These are phyloP conservation scores for Kodamaea lidongshanica DNA, from an alignment of 805 yeast species.

Conservation along the genomic window DNA sequence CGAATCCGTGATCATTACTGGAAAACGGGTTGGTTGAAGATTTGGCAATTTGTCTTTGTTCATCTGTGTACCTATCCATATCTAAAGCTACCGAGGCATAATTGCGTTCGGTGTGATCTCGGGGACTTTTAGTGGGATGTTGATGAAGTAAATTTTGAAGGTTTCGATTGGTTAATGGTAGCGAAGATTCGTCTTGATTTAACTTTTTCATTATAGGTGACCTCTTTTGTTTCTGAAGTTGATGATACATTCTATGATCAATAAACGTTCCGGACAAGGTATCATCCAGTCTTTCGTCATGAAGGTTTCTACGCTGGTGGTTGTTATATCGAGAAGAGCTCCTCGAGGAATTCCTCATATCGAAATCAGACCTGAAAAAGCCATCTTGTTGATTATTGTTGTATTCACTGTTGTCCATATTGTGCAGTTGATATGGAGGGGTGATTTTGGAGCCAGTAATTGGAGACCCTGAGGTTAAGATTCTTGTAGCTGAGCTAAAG, in stretches of 20 bases:
- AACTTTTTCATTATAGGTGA: constrained; percentile 1
- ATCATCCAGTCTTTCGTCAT: too few relatives aligned
- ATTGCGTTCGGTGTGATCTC: constrained; percentile 10
- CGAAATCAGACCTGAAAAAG: too few relatives aligned
- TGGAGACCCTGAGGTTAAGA: too few relatives aligned
- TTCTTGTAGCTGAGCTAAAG: too few relatives aligned
- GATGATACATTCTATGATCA: constrained; percentile 26
- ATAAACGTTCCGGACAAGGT: constrained; percentile 17
- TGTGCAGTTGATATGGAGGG: too few relatives aligned
- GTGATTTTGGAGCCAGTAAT: too few relatives aligned
- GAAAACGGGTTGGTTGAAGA: constrained; percentile 9
- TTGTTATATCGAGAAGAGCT: too few relatives aligned
- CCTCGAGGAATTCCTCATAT: too few relatives aligned
- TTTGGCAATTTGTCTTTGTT: constrained; percentile 20
- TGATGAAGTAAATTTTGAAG: constrained; percentile 22
- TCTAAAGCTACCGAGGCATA: constrained; percentile 29
- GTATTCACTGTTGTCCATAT: too few relatives aligned
- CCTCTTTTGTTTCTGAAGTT: constrained; percentile 7
- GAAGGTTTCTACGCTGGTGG: too few relatives aligned
- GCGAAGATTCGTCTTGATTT: constrained; percentile 5
- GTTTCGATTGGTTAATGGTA: constrained; percentile 36
- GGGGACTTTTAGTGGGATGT: constrained; percentile 6
- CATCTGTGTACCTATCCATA: constrained; percentile 34
- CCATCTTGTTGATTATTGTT: too few relatives aligned
- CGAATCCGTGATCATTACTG: constrained; percentile 1